Base-by-base conservation (phyloP, 768 basidiomycete species). In the Pleurotus tuber-regium region DNA sequence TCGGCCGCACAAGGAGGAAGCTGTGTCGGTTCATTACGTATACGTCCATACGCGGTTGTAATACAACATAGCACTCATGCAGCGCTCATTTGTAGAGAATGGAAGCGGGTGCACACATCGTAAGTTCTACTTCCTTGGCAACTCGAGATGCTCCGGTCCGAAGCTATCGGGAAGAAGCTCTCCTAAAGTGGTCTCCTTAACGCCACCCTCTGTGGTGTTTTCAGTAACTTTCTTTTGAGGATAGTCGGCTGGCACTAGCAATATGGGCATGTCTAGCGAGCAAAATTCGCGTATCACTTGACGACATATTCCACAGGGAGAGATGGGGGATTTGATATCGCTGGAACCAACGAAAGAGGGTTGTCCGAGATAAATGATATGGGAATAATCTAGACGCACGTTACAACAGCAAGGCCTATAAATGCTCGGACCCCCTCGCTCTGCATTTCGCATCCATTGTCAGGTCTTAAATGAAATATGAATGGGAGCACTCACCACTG, bases 261-360 rank as follows among this genome's bases (percentile, higher is more conserved):
- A 66, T 50, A 88, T 71, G 0, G 90, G 89, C 75, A 87, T 88
- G 21, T 83, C 73, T 30, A 80, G 77, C 4, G 78, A 66, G 60
- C 89, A 93, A 59, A 96, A 95, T 61, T 96, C 93, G 52, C 89
- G 83, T 43, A 92, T 77, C 43, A 97, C 79, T 64, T 98, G 95
- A 6, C 96, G 86, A 60, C 95, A 99, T 41, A 95, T 84, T 2
- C 96, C 96, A 65, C 97, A 98, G 0, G 96, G 96, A 1, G 93
- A 87, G 41, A 89, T 71, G 0, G 84, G 63, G 0, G 74, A 63
- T 0, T 77, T 60, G 2, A 95, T 83, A 56, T 96, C 87, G 16
- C 91, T 94, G 61, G 4, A 36, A 35, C n/a, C n/a, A n/a, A n/a
- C n/a, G n/a, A n/a, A n/a, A n/a, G n/a, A n/a, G n/a, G n/a, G n/a